Percentiles rank a stretch among this genome's conserved stretches.
These are phyloP conservation scores for Rhizoctonia solani DNA, from an alignment of 1,284 basidiomycete genomes.

Conservation along the genomic window DNA sequence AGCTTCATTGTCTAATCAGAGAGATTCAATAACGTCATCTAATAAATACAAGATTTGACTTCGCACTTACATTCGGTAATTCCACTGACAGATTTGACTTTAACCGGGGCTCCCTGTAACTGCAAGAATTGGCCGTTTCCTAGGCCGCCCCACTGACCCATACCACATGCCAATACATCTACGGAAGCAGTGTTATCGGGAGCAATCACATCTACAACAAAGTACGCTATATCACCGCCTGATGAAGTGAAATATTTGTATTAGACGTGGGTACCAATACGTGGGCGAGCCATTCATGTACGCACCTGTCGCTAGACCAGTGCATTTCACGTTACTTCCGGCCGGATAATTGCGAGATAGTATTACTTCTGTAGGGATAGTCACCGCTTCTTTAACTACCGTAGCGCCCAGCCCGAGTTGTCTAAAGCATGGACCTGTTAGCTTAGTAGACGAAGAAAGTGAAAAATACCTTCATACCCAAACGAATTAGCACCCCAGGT, in stretches of 20 bases:
- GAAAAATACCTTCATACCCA: constrained; percentile 55
- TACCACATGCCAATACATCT: constrained; percentile 83
- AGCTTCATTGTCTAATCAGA: constrained; percentile 66
- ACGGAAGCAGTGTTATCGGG: constrained; percentile 42
- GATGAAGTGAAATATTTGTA: constrained; percentile 25
- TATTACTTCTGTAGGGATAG: constrained; percentile 83
- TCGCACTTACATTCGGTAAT: constrained; percentile 73
- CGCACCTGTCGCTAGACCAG: constrained; percentile 66
- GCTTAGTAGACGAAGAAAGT: background rate
- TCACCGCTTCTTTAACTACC: constrained; percentile 71
- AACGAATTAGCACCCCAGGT: constrained; percentile 87
- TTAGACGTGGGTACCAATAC: constrained; percentile 4
- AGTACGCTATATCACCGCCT: constrained; percentile 80
- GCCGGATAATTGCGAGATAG: constrained; percentile 63
- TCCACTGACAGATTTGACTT: constrained; percentile 82
- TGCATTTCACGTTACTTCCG: constrained; percentile 63
- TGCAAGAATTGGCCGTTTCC: constrained; percentile 82
- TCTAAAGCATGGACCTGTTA: constrained; percentile 47
- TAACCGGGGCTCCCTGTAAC: constrained; percentile 70
- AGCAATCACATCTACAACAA: constrained; percentile 60
- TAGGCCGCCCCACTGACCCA: constrained; percentile 82
- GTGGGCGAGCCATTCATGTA: background rate
- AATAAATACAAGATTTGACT: constrained; percentile 7
- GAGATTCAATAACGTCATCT: constrained; percentile 23
- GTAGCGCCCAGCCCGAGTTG: constrained; percentile 81